A percentile compares a stretch with the other conserved stretches of the same genome.
Evolutionary conservation across 805 yeast genomes (phyloP).

Genomic region (Wickerhamomyces bisporus): DNA sequence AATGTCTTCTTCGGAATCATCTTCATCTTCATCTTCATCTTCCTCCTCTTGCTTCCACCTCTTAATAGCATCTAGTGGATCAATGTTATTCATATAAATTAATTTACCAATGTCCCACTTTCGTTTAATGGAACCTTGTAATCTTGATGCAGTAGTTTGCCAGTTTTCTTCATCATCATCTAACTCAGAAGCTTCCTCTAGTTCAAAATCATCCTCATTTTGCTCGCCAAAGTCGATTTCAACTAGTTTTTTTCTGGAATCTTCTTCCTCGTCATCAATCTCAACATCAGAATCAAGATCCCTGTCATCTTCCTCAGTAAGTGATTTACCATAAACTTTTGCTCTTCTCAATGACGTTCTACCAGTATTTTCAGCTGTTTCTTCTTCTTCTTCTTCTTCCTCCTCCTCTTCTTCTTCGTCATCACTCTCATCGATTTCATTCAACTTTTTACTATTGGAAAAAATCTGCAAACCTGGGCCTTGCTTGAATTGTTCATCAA

Average conservation of each 20-base stretch:
- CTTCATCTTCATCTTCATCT: conserved; percentile 39
- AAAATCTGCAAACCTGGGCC: conserved; percentile 76
- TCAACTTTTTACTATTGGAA: conserved; percentile 50
- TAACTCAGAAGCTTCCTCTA: conserved; percentile 51
- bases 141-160: conserved; percentile 50
- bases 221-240: conserved; percentile 42
- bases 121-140: conserved; percentile 47
- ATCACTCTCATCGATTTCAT: conserved; percentile 36
- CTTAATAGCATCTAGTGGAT: conserved; percentile 64
- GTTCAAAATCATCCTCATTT: conserved; percentile 29
- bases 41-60: conserved; percentile 62
- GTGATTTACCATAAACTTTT: conserved; percentile 48
- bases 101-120: conserved; percentile 79
- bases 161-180: conserved; percentile 36
- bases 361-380: conserved; percentile 43
- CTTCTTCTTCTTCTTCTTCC: conserved; percentile 28
- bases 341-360: conserved; percentile 61
- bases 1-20: conserved; percentile 31
- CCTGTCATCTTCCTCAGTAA: conserved; percentile 41
- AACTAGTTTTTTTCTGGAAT: conserved; percentile 35
- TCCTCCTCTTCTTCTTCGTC: conserved; percentile 32
- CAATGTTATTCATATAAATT: conserved; percentile 71
- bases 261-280: conserved; percentile 36
- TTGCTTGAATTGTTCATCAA: conserved; percentile 50
- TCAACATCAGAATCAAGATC: conserved; percentile 41